These are phyloP conservation scores for Talaromyces sp. DNA, from an alignment of 2,329 filamentous ascomycete genomes.

Conservation along the genomic window DNA sequence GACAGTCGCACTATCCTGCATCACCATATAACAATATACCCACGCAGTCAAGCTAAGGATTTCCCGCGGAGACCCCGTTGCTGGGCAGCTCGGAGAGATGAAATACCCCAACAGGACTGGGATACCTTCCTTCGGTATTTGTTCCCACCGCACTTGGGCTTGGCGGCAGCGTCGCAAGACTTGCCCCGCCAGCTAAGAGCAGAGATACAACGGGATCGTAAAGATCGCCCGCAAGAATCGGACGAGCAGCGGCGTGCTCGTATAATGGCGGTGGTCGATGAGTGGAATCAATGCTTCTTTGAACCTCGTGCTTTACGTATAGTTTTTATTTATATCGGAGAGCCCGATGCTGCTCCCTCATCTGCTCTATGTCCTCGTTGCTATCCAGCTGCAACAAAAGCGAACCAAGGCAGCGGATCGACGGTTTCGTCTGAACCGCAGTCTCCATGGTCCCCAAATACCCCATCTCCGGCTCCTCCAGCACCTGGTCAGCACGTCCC, in stretches of 20 bases:
- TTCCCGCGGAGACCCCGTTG: constrained; percentile 47
- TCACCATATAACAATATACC: constrained; percentile 45
- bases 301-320: constrained; percentile 38
- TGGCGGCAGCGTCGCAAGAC: constrained; percentile 39
- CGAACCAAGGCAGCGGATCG: constrained; percentile 24
- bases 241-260: constrained; percentile 43
- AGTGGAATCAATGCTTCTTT: constrained; percentile 51
- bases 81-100: constrained; percentile 37
- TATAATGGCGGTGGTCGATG: constrained; percentile 42
- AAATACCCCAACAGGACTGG: constrained; percentile 48
- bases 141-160: constrained; percentile 43
- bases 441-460: constrained; percentile 8
- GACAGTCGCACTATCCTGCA: constrained; percentile 30
- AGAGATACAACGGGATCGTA: constrained; percentile 45
- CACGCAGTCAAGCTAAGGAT: constrained; percentile 45
- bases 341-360: constrained; percentile 33
- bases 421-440: constrained; percentile 12
- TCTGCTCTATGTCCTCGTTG: constrained; percentile 45
- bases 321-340: constrained; percentile 38
- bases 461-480: constrained; percentile 13
- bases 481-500: constrained; percentile 14
- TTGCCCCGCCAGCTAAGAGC: constrained; percentile 42
- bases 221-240: constrained; percentile 46
- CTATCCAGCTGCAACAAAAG: constrained; percentile 43
- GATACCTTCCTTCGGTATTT: constrained; percentile 46